Evolutionary conservation across 148 eudicot genomes (phyloP), one percentile per base, ranked within the genome.

Genomic region (Dianthus caryophyllus): DNA sequence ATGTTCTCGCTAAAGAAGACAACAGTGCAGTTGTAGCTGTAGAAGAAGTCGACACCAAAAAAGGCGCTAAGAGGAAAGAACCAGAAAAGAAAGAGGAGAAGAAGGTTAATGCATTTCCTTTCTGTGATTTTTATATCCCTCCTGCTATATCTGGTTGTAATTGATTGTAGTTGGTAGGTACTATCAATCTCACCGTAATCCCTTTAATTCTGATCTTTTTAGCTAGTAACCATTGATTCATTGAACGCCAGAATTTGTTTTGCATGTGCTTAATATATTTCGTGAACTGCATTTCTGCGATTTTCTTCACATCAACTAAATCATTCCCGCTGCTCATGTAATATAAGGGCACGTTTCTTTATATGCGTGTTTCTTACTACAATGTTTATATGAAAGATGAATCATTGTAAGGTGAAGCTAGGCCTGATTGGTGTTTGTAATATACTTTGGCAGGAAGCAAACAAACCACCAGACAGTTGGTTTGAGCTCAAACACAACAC

Each of bases 381-480:
- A 8, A 24, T 24, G 15, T 27, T 16, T 29, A 51, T 53, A 47
- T 73, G 43, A 48, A 69, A 70, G 70, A 38, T 73, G 48, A 41
- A 12, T 69, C 17, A 14, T 10, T 36, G 41, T 48, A 17, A 18
- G 55, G 20, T 50, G 47, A 65, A 30, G 1, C 24, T 65, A 13
- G 20, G 18, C 21, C 41, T 33, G 9, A 26, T 50, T 71, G 49
- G 8, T 64, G 21, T 56, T 31, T 52, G 54, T 21, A 9, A 44
- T 58, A n/a, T 46, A 41, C 38, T 64, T 71, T 76, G 70, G 12
- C 82, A 94, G 99, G 99, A 90, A 85, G 86, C 93, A 20, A 90
- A 90, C 70, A 85, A 90, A 66, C 93, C 97, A 41, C 99, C 99
- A 51, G 97, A 88, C 66, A 83, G 86, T 67, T 94, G 97, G 99